Percentiles rank a stretch among this genome's conserved stretches.
These are phyloP conservation scores for Lichtheimia ornata DNA, from an alignment of 371 early-diverging fungal genomes.

Conservation along the genomic window DNA sequence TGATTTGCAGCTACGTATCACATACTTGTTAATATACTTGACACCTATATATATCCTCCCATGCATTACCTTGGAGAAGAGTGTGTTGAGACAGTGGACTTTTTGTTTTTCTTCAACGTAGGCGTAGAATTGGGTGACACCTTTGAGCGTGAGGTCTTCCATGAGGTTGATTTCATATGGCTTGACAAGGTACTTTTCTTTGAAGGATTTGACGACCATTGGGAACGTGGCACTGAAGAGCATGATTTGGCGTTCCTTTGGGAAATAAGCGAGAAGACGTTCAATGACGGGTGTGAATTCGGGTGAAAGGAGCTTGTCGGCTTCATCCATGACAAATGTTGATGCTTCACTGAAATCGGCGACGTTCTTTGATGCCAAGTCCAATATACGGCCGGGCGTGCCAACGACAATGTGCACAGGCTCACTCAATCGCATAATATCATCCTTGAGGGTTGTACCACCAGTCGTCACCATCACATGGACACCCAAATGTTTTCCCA, in stretches of 20 bases:
- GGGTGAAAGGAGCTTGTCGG: slow-evolving; percentile 96
- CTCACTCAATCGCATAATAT: slow-evolving; percentile 92
- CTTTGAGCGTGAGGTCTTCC: slow-evolving; percentile 97
- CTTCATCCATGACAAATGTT: slow-evolving; percentile 98
- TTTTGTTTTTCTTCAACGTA: slow-evolving; percentile 98
- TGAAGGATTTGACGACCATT: slow-evolving; percentile 92
- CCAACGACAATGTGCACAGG: slow-evolving; percentile 95
- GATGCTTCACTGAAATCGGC: slow-evolving; percentile 86
- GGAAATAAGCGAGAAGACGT: slow-evolving; percentile 84
- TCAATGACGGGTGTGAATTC: slow-evolving; percentile 97
- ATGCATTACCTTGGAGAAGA: slow-evolving; percentile 86
- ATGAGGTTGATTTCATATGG: slow-evolving; percentile 99
- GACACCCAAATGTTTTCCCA: slow-evolving; percentile 91
- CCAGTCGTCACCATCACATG: slow-evolving; percentile 98
- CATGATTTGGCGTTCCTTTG: slow-evolving; percentile 90
- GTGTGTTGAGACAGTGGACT: slow-evolving; percentile 96
- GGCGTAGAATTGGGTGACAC: slow-evolving; percentile 98
- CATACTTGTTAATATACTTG: background rate
- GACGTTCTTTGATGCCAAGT: slow-evolving; percentile 88
- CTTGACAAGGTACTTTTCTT: slow-evolving; percentile 90
- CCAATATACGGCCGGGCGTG: slow-evolving; percentile 98
- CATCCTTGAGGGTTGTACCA: slow-evolving; percentile 97
- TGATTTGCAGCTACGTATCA: slow-evolving; percentile 85
- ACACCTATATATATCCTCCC: background rate
- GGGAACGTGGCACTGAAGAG: slow-evolving; percentile 99